These are phyloP conservation scores for Phytopythium vexans DNA, from an alignment of 352 stramenopile species.

Conservation along the genomic window DNA sequence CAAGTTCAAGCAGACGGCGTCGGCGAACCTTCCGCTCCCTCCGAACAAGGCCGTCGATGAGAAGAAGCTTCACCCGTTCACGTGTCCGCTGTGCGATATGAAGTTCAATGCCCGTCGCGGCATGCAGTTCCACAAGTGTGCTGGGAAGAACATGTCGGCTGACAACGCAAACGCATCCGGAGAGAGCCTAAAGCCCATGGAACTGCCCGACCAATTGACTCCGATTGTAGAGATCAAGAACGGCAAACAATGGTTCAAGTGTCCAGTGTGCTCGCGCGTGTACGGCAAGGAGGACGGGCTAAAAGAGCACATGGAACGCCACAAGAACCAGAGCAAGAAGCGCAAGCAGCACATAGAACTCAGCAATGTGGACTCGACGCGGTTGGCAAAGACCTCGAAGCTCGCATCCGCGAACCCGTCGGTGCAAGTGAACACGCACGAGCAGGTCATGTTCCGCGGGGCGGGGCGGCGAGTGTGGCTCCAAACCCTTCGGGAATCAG, in stretches of 20 bases:
- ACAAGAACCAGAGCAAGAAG: slow-evolving; percentile 86
- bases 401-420: slow-evolving; percentile 84
- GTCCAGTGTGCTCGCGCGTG: slow-evolving; percentile 69
- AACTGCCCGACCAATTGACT: slow-evolving; percentile 56
- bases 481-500: slow-evolving; percentile 55
- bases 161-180: slow-evolving; percentile 24
- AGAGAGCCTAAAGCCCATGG: slow-evolving; percentile 55
- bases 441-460: slow-evolving; percentile 82
- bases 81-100: slow-evolving; percentile 72
- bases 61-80: slow-evolving; percentile 86
- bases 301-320: slow-evolving; percentile 74
- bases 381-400: slow-evolving; percentile 71
- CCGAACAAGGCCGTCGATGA: slow-evolving; percentile 83
- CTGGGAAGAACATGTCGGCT: slow-evolving; percentile 36
- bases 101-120: slow-evolving; percentile 84
- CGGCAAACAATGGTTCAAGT: slow-evolving; percentile 87
- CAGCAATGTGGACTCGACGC: slow-evolving; percentile 75
- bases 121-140: slow-evolving; percentile 86
- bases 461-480: slow-evolving; percentile 73
- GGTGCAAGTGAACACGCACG: slow-evolving; percentile 86
- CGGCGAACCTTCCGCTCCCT: slow-evolving; percentile 40
- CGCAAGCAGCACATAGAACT: slow-evolving; percentile 85
- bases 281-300: slow-evolving; percentile 78
- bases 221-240: slow-evolving; percentile 76
- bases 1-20: slow-evolving; percentile 45